These are phyloP conservation scores for Bassia scoparia DNA, from an alignment of 148 eudicot species.

Conservation along the genomic window DNA sequence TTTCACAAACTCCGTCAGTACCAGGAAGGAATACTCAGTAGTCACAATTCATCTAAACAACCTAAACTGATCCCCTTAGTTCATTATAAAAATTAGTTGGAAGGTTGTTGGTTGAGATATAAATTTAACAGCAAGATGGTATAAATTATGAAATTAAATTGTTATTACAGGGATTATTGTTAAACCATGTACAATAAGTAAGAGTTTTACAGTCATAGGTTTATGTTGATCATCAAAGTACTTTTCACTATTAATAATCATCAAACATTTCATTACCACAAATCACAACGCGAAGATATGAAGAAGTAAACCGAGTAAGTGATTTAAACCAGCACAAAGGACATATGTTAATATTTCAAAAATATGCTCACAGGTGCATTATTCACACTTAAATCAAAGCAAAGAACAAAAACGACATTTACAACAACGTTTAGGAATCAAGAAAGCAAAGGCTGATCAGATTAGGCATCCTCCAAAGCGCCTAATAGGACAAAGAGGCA, in stretches of 20 bases:
- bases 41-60: not conserved
- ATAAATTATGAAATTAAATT: too few relatives aligned
- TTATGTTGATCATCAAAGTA: too few relatives aligned
- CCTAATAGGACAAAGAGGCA: slow-evolving; percentile 39
- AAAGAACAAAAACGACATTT: slow-evolving; percentile 15
- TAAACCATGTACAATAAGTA: too few relatives aligned
- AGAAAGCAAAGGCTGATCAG: slow-evolving; percentile 93
- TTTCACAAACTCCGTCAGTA: not conserved
- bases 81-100: not conserved
- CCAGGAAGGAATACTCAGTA: not conserved
- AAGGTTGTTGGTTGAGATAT: too few relatives aligned
- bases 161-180: too few relatives aligned
- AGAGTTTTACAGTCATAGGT: too few relatives aligned
- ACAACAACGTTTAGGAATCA: slow-evolving; percentile 98
- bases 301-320: too few relatives aligned
- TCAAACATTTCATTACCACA: too few relatives aligned
- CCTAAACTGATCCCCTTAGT: not conserved
- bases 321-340: too few relatives aligned
- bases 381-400: not conserved
- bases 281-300: too few relatives aligned
- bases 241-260: too few relatives aligned
- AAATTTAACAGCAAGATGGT: too few relatives aligned
- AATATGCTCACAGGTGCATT: not conserved
- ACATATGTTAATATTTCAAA: not conserved
- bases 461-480: slow-evolving; percentile 95